Percentiles rank a stretch among this genome's conserved stretches.
Conservation (phyloP, 257 asterid genomes). For the Ophiorrhiza pumila region DNA sequence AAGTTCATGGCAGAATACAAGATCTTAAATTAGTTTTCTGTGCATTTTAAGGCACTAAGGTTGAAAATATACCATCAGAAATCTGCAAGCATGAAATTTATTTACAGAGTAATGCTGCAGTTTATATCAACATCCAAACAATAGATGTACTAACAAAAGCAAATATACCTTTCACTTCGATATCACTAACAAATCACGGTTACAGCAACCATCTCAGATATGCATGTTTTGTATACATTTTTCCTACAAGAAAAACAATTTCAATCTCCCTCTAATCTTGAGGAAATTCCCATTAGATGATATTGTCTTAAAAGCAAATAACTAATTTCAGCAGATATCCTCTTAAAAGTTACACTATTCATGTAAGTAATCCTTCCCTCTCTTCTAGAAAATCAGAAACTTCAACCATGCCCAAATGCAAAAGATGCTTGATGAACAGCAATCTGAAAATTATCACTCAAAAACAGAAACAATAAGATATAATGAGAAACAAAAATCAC, state of each 20-base stretch:
- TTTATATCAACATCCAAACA: neutral
- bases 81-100: neutral
- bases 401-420: too few relatives aligned
- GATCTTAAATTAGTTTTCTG: neutral
- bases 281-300: neutral
- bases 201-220: neutral
- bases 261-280: neutral
- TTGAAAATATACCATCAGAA: neutral
- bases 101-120: neutral
- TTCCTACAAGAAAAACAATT: neutral
- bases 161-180: neutral
- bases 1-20: neutral
- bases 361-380: too few relatives aligned
- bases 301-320: neutral
- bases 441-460: too few relatives aligned
- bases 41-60: neutral
- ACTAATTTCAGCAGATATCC: too few relatives aligned
- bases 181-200: neutral
- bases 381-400: too few relatives aligned
- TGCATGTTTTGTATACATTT: neutral
- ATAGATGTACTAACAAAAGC: neutral
- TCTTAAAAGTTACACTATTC: too few relatives aligned
- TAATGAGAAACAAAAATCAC: too few relatives aligned
- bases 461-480: too few relatives aligned
- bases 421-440: too few relatives aligned